Evolutionary conservation across 2,329 filamentous ascomycete species (phyloP).

Genomic region (Mycocentrospora acerina): DNA sequence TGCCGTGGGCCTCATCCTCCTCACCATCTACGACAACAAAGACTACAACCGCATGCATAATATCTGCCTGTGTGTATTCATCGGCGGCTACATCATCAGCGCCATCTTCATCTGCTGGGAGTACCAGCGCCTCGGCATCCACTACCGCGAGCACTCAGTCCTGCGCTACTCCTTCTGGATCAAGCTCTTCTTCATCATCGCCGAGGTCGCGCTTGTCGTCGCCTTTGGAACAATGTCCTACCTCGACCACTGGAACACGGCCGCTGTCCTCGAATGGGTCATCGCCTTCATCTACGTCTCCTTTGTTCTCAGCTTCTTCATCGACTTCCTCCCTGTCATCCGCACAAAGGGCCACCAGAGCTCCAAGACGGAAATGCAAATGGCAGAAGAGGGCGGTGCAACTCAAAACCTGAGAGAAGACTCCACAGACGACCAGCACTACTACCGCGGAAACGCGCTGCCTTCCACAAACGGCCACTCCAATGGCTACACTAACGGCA

Average conservation of each 20-base stretch:
- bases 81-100: conserved; percentile 79
- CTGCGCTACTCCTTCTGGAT: conserved; percentile 81
- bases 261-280: conserved; percentile 77
- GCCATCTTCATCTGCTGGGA: conserved; percentile 89
- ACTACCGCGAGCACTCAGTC: conserved; percentile 73
- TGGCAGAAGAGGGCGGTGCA: conserved; percentile 22
- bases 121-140: conserved; percentile 80
- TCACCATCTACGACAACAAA: conserved; percentile 84
- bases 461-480: conserved; percentile 14
- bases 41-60: conserved; percentile 68
- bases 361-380: conserved; percentile 39
- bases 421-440: conserved; percentile 26
- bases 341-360: conserved; percentile 55
- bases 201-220: conserved; percentile 73
- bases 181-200: conserved; percentile 80
- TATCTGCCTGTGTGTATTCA: conserved; percentile 78
- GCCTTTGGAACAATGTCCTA: conserved; percentile 66
- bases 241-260: conserved; percentile 58
- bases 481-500: conserved; percentile 19
- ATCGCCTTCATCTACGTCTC: conserved; percentile 84
- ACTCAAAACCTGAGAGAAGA: conserved; percentile 20
- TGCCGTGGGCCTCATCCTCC: conserved; percentile 75
- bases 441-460: conserved; percentile 27
- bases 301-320: conserved; percentile 81
- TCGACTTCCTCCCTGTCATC: conserved; percentile 82